Base-by-base conservation (phyloP, 768 basidiomycete genomes). In the Lactarius evosmus region DNA sequence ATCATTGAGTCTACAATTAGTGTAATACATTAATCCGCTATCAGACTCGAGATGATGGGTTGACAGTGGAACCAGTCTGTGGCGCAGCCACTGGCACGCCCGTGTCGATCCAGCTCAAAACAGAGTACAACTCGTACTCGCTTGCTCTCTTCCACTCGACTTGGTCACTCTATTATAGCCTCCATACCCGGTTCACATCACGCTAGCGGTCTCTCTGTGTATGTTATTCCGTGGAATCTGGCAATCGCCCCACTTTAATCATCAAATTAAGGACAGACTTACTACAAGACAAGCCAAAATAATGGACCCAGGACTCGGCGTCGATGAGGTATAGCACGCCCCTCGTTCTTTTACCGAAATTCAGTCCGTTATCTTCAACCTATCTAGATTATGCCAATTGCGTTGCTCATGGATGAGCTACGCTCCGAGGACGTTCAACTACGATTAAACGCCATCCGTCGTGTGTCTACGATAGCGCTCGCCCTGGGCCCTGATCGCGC, bases 351-450 rank as follows among this genome's bases (percentile, higher is more conserved):
- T 54, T 54, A 34, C 19, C 29, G 22, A 56, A 44, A 36, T 22
- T 27, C 17, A 50, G 40, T 25, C 27, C 22, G 11, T n/a, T 56
- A 33, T 56, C 5, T 22, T 41, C 53, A 16, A 29, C 22, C 52
- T 30, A 14, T 32, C 32, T 67, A 93, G 88, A 88, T 95, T 78
- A 90, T 92, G 54, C 94, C 94, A 75, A 95, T 96, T 80, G 93
- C 93, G 72, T 89, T 97, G 74, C 84, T 97, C 61, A 95, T 97
- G 89, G 96, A 98, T 79, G 96, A 98, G 78, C 82, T 98, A 61
- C 91, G 95, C 70, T 93, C 95, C 56, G 97, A 99, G 74, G 97
- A 99, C 77, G 95, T 98, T 58, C 91, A 95, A 76, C 78, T 98
- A 53, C 90, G 97, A 60, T 81, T 99, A 73, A 95, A 96, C 69